Percentiles rank a stretch among this genome's conserved stretches.
These are phyloP conservation scores for Anacardium occidentale DNA, from an alignment of 345 rosid genomes.

Conservation along the genomic window DNA sequence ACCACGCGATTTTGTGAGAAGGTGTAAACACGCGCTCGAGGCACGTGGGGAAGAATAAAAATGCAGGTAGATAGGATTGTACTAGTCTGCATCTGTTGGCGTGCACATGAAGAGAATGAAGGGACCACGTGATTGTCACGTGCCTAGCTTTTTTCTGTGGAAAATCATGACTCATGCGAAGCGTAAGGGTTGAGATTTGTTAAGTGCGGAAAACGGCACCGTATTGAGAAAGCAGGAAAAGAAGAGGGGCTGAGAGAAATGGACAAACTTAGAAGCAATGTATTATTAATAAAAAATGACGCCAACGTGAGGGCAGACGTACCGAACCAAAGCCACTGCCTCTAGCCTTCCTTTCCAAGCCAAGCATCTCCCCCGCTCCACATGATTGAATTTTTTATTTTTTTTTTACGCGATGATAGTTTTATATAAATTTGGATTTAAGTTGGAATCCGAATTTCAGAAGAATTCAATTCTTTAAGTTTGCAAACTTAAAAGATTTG, in stretches of 20 bases:
- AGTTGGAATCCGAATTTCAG: too few relatives aligned
- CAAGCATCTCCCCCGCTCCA: too few relatives aligned
- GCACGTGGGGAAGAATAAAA: conserved; percentile 4
- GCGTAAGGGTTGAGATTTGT: conserved; percentile 1
- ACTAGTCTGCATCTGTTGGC: not conserved
- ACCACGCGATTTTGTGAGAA: conserved; percentile 4
- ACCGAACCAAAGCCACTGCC: not conserved
- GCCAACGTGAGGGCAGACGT: not conserved
- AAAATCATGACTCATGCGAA: not conserved
- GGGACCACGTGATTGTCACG: conserved; percentile 34
- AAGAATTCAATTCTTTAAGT: too few relatives aligned
- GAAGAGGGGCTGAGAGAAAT: not conserved
- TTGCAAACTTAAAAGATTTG: too few relatives aligned
- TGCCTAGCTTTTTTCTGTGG: conserved; percentile 15
- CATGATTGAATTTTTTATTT: too few relatives aligned
- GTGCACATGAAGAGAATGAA: conserved; percentile 16
- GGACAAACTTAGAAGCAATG: conserved; percentile 26
- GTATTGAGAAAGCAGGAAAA: not conserved
- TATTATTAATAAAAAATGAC: conserved; percentile 1
- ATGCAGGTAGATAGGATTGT: not conserved
- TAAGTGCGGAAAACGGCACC: not conserved
- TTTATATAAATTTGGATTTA: too few relatives aligned
- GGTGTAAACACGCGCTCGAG: conserved; percentile 15
- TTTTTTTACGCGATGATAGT: too few relatives aligned
- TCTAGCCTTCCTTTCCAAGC: conserved; percentile 20